Evolutionary conservation across 768 basidiomycete genomes (phyloP), one percentile per base, ranked within the genome.

Genomic region (Auriscalpium orientale): DNA sequence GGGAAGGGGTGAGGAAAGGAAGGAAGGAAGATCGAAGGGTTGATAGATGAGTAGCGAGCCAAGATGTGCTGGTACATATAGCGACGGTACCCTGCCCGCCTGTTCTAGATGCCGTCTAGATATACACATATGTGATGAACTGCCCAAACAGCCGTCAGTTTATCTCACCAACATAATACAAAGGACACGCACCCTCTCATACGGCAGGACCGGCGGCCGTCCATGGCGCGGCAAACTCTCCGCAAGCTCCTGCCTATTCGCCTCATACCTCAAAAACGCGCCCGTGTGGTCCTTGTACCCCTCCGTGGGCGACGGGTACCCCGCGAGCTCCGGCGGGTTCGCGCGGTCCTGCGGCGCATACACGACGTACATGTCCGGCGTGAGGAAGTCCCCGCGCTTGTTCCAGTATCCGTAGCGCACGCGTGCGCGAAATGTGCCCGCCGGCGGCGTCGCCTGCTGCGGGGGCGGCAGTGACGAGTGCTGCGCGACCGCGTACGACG

Each of bases 371-470:
- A 76, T 75, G 18, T 72, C 68, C 20, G 66, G 52, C 20, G 83
- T 85, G 36, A 86, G 75, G 61, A 87, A 80, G 65, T 90, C 88
- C 0, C 88, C 88, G 1, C 87, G 80, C n/a, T 77, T 65, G 60
- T 90, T 90, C 88, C 88, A 90, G 61, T 72, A 81, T 1, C 87
- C 88, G 36, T 69, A 69, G 18, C 86, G 83, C 9, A 73, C 52
- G 56, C 74, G 71, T 57, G 58, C 64, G 2, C 59, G 56, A 20
- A 35, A 69, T 52, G 53, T 69, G 66, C 20, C 55, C 55, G 16
- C 67, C 57, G 57, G 56, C 12, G 71, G 72, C 46, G 69, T 65
- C 8, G 67, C 62, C 37, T 66, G 67, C 46, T 71, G 70, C 0
- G 44, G 51, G 0, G 67, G 70, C 20, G 66, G 33, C 15, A 16